Evolutionary conservation across 208 protist species (phyloP), one percentile per base, ranked within the genome.

Genomic region (Trypanosoma boissoni): DNA sequence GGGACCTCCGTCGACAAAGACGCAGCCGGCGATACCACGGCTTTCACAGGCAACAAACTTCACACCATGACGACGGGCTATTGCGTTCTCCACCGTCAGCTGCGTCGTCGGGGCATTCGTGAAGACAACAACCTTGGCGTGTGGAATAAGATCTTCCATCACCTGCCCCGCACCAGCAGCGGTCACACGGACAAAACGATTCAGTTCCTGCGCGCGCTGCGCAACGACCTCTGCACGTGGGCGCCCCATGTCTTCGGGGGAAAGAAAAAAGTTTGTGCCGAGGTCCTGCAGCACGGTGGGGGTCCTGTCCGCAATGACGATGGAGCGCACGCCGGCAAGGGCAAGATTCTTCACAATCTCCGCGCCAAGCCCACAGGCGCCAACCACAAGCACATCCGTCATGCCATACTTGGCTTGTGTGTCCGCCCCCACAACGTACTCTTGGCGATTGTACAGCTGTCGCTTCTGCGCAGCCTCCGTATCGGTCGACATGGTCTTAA

Each of bases 261-360:
- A 64, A 10, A 88, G 32, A 49, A 94, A 95, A 54, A 97, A 97
- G 69, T 92, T 90, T 0, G 78, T 92, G 66, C 83, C 66, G 14
- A 92, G 61, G 59, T 97, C 90, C n/a, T 44, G 64, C 8, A 74
- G 41, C 2, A 52, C 48, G 5, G 83, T 57, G 0, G 55, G 28
- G 2, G 64, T 62, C 43, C 69, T 46, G 51, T 97, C 92, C 14
- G 78, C 57, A 26, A 97, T 50, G 41, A 43, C 67, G 8, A 97
- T 74, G 20, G 73, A 76, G 24, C 73, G 65, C 18, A 97, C 89
- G 7, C 90, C 88, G 16, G 88, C 91, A 41, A 97, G 78, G 8
- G 83, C 72, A 23, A 97, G 48, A 62, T 96, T 97, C 55, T 97
- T 97, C 31, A 95, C 78, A 24, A 97, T 78, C 73, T 97, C 91